These are phyloP conservation scores for Dothidotthia symphoricarpi DNA, from an alignment of 2,329 filamentous ascomycete genomes.

Conservation along the genomic window DNA sequence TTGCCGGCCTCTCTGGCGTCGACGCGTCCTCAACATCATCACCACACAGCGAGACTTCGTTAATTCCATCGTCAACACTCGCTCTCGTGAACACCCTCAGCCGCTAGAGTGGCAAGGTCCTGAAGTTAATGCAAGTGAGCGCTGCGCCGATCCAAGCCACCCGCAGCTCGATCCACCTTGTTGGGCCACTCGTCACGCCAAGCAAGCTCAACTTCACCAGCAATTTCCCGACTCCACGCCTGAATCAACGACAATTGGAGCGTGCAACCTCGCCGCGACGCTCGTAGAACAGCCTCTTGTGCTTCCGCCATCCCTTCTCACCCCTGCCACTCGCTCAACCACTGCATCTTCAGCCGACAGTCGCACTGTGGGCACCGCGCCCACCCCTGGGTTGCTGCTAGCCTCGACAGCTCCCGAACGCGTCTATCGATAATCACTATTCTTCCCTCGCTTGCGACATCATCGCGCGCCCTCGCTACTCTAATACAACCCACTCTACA, in stretches of 20 bases:
- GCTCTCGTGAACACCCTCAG: constrained; percentile 3
- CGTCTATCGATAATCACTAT: constrained; percentile 23
- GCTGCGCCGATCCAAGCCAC: constrained; percentile 22
- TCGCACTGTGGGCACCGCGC: constrained; percentile 19
- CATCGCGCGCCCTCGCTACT: constrained; percentile 19
- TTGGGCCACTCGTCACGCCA: constrained; percentile 30
- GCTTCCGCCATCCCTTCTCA: too few relatives aligned
- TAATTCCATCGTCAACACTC: background rate
- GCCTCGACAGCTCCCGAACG: constrained; percentile 3
- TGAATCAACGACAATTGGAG: constrained; percentile 24
- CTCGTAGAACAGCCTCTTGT: constrained; percentile 6
- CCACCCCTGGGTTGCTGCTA: constrained; percentile 9
- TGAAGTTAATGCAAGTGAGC: too few relatives aligned
- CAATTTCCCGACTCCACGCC: constrained; percentile 36
- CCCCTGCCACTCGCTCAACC: constrained; percentile 7
- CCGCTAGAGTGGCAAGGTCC: too few relatives aligned
- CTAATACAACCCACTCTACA: constrained; percentile 1
- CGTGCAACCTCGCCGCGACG: constrained; percentile 19
- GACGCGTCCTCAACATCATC: background rate
- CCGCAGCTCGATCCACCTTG: constrained; percentile 22
- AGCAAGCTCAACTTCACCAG: constrained; percentile 31
- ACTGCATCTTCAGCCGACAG: constrained; percentile 10
- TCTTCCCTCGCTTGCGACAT: constrained; percentile 14
- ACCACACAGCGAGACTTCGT: constrained; percentile 7
- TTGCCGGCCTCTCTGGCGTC: too few relatives aligned